Evolutionary conservation across 306 rosid species (phyloP), one percentile per base, ranked within the genome.

Genomic region (Acacia melanoxylon): DNA sequence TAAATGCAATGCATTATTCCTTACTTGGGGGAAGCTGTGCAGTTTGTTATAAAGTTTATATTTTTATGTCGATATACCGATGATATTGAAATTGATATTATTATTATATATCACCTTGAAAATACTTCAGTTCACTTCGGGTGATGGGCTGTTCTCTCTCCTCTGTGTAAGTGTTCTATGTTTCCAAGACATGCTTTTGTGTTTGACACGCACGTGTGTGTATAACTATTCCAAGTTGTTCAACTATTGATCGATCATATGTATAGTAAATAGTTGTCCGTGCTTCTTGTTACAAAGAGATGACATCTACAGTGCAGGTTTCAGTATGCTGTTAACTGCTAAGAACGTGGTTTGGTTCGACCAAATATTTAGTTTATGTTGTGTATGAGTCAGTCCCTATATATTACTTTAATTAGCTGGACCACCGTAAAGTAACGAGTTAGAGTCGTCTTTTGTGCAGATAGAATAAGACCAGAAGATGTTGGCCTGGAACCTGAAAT

Each of bases 401-500:
- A 58, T 58, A 58, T 58, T 22, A 20, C 41, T 37, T 37, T 37
- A 37, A 37, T 58, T 58, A 10, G 5, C 31, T 8, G 31, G 65
- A 22, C 65, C 31, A 22, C 29, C 5, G 65, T 22, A 1, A n/a
- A 20, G 9, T n/a, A n/a, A n/a, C 63, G 27, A 20, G 63, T n/a
- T 20, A n/a, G 27, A n/a, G 13, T 56, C 70, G 41, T 80, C 41
- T 81, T 71, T 71, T 63, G 75, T 85, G 86, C 86, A 95, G 99
- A 92, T 89, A 85, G 52, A 35, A 78, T 95, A 83, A 79, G 77
- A 75, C 93, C 92, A 22, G 86, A 49, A 68, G 97, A 95, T 31
- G 97, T 95, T 68, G 93, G 93, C 75, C 62, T 95, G 83, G 80
- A 68, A 67, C 94, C 89, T 35, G 91, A 88, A 27, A 66, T 92